phyloP scores from a whole-genome alignment of 163 green algal species.

The Volvox carteri region DNA sequence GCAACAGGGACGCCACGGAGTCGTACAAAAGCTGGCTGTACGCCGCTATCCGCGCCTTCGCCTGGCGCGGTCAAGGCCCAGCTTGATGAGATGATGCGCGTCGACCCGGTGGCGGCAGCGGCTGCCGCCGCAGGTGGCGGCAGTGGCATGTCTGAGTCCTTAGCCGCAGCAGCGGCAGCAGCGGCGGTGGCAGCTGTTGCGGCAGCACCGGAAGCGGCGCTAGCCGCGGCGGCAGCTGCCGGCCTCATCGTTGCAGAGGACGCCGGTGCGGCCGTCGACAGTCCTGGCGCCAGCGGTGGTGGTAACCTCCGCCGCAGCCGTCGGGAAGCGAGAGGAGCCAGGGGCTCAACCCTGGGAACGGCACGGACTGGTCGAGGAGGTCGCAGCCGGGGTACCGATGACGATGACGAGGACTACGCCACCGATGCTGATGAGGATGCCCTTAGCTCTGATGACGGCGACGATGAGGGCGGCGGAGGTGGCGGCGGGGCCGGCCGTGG shows the following conservation, averaged over 20 bases:
- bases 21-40: not conserved
- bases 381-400: not conserved
- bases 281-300: not conserved
- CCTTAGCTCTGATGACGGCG: not conserved
- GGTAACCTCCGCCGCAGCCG: not conserved
- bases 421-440: not conserved
- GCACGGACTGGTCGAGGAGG: not conserved
- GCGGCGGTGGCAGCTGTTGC: not conserved
- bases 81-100: not conserved
- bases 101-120: not conserved
- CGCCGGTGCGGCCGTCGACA: not conserved
- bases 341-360: not conserved
- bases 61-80: not conserved
- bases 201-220: not conserved
- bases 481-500: not conserved
- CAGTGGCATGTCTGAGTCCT: not conserved
- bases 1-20: not conserved
- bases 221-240: not conserved
- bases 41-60: not conserved
- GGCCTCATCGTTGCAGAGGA: not conserved
- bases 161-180: not conserved
- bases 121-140: not conserved
- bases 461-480: conserved; percentile 6
- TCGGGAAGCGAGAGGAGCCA: not conserved
- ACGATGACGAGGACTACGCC: conserved; percentile 3